phyloP scores from a whole-genome alignment of 1,284 basidiomycete species.

The Meripilus lineatus region DNA sequence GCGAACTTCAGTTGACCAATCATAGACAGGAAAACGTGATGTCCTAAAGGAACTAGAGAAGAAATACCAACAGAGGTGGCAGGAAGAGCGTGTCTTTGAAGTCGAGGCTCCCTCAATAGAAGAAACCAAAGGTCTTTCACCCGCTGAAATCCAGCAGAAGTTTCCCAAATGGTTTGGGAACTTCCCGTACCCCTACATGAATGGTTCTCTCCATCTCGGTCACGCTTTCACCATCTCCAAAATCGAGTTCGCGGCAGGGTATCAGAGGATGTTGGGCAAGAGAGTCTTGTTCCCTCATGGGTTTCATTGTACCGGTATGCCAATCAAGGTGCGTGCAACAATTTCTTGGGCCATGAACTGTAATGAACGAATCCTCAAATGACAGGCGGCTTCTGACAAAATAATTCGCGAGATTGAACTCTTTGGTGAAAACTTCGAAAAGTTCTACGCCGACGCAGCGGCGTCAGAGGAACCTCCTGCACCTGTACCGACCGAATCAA shows the following conservation, averaged over 20 bases:
- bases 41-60: conserved; percentile 79
- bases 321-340: conserved; percentile 79
- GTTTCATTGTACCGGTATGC: conserved; percentile 97
- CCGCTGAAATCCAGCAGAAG: conserved; percentile 61
- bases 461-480: conserved; percentile 42
- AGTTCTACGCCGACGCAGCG: conserved; percentile 51
- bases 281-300: conserved; percentile 93
- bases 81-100: conserved; percentile 71
- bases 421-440: conserved; percentile 89
- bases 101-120: conserved; percentile 73
- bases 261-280: conserved; percentile 94
- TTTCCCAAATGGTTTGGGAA: conserved; percentile 97
- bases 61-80: conserved; percentile 83
- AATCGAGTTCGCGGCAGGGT: conserved; percentile 96
- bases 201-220: conserved; percentile 94
- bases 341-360: not conserved
- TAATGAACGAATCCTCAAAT: not conserved
- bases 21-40: conserved; percentile 92
- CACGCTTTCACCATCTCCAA: conserved; percentile 99
- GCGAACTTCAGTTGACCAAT: conserved; percentile 1
- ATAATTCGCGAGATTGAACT: conserved; percentile 96
- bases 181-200: conserved; percentile 98
- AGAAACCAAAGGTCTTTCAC: conserved; percentile 59
- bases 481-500: conserved; percentile 30
- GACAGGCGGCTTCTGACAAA: conserved; percentile 91